Evolutionary conservation across 352 stramenopile genomes (phyloP).

Genomic region (Phytopythium vexans): DNA sequence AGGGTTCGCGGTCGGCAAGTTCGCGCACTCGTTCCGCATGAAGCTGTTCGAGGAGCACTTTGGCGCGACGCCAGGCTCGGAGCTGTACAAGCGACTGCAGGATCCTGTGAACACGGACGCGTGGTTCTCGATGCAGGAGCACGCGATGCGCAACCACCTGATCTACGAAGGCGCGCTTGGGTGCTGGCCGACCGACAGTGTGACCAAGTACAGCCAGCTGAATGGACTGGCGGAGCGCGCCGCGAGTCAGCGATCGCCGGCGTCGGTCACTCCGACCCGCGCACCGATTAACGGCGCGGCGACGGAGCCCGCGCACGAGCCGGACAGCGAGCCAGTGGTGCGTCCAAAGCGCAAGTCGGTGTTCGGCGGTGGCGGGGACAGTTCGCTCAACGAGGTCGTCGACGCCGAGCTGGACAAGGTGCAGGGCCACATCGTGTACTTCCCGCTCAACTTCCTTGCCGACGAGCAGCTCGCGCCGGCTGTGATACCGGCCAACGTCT

Average conservation of each 20-base stretch:
- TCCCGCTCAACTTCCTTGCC: conserved; percentile 80
- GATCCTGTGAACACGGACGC: conserved; percentile 59
- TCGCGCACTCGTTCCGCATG: conserved; percentile 85
- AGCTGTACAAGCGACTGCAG: conserved; percentile 50
- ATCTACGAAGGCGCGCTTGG: conserved; percentile 84
- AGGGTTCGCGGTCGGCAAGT: conserved; percentile 63
- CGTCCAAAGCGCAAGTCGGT: conserved; percentile 22
- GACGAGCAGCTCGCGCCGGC: conserved; percentile 82
- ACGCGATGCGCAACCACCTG: conserved; percentile 80
- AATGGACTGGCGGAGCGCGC: conserved; percentile 14
- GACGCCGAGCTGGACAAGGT: conserved; percentile 51
- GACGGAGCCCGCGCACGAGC: conserved; percentile 3
- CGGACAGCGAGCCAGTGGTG: neutral
- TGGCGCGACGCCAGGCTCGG: conserved; percentile 42
- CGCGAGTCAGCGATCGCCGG: too few species aligned
- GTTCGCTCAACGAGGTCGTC: conserved; percentile 44
- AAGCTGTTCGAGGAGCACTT: conserved; percentile 87
- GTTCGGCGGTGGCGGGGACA: conserved; percentile 58
- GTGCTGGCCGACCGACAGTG: conserved; percentile 72
- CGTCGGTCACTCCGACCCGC: too few species aligned
- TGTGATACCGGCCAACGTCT: conserved; percentile 73
- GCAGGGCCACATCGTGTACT: conserved; percentile 83
- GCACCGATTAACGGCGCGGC: neutral
- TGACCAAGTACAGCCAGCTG: conserved; percentile 72
- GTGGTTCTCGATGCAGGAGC: conserved; percentile 84